phyloP scores from a whole-genome alignment of 495 filamentous ascomycete genomes.

The Neurospora sp. region DNA sequence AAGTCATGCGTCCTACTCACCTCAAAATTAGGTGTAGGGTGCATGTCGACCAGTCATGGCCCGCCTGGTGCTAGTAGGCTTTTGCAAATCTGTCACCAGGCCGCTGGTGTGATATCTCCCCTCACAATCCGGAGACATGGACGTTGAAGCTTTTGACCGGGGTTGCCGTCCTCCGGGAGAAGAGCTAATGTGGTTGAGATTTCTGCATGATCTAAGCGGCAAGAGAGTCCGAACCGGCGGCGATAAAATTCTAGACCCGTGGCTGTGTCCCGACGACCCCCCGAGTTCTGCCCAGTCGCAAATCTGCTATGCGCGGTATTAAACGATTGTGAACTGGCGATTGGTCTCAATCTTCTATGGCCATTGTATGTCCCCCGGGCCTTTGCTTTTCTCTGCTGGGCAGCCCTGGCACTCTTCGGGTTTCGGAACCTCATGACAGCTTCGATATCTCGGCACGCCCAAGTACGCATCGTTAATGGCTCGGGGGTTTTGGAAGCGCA shows the following conservation, averaged over 20 bases:
- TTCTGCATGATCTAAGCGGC: neutral
- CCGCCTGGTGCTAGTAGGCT: neutral
- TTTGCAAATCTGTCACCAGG: neutral
- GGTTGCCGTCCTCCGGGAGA: neutral
- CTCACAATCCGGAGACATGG: neutral
- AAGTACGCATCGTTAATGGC: neutral
- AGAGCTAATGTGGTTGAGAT: neutral
- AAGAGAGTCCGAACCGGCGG: neutral
- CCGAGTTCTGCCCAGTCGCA: neutral
- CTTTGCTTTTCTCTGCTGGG: neutral
- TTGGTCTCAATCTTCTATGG: neutral
- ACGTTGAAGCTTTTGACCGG: neutral
- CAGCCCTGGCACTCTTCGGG: neutral
- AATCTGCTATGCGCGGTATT: neutral
- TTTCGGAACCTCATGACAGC: neutral
- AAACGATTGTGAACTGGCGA: neutral
- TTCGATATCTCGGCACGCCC: neutral
- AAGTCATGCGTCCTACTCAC: neutral
- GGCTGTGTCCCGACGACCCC: neutral
- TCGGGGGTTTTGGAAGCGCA: neutral
- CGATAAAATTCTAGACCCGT: neutral
- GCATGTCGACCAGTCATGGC: neutral
- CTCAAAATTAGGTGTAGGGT: neutral
- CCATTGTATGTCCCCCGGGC: neutral
- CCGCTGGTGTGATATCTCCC: neutral